Conservation (phyloP, 345 rosid genomes). For the Arabidopsis arenosa region DNA sequence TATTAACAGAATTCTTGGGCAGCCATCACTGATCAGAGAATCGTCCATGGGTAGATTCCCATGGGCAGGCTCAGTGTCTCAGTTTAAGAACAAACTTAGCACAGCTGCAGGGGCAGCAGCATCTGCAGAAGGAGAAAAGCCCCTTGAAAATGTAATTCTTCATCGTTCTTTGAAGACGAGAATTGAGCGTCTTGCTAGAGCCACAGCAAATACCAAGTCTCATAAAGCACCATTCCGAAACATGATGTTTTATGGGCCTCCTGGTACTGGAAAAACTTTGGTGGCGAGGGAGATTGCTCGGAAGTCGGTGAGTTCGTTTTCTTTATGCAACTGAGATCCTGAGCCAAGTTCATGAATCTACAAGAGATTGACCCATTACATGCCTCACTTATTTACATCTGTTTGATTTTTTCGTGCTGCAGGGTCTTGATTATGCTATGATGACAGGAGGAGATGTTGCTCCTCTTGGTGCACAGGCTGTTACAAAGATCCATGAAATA, state of each 20-base stretch:
- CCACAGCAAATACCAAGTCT: constrained; percentile 86
- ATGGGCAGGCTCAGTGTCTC: constrained; percentile 63
- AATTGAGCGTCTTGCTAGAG: constrained; percentile 91
- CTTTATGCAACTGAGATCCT: neutral
- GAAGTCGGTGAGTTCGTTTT: constrained; percentile 64
- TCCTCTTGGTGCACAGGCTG: constrained; percentile 92
- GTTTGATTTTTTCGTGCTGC: constrained; percentile 26
- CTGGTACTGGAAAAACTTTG: constrained; percentile 98
- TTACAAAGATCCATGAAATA: constrained; percentile 90
- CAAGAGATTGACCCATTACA: neutral
- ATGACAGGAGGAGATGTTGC: constrained; percentile 99
- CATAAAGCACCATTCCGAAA: constrained; percentile 95
- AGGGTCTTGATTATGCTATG: constrained; percentile 99
- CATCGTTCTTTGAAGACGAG: constrained; percentile 86
- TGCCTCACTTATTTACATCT: neutral
- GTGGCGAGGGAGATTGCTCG: constrained; percentile 96
- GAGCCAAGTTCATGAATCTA: neutral
- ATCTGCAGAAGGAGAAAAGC: constrained; percentile 52
- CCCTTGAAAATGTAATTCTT: constrained; percentile 74
- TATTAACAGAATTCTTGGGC: constrained; percentile 88
- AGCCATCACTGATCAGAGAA: constrained; percentile 94
- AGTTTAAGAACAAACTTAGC: constrained; percentile 52
- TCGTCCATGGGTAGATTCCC: constrained; percentile 86
- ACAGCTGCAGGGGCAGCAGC: constrained; percentile 48
- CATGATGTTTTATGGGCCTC: constrained; percentile 98